A percentile compares a stretch with the other conserved stretches of the same genome.
These are phyloP conservation scores for Sarocladium strictum DNA, from an alignment of 2,329 filamentous ascomycete genomes.

Conservation along the genomic window DNA sequence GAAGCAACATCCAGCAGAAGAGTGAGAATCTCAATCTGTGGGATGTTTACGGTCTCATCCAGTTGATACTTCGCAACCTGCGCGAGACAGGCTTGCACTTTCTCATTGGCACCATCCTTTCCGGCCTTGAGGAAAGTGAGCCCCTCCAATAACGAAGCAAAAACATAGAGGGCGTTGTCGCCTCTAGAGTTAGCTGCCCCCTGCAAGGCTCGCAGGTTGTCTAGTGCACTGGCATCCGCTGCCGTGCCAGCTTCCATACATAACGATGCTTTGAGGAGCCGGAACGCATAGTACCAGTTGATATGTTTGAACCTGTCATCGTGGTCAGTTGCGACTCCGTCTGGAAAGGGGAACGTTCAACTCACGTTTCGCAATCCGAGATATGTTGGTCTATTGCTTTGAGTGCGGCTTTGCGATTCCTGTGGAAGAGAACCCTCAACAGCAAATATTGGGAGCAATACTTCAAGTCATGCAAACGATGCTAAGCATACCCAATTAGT, in stretches of 20 bases:
- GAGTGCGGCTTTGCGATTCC: constrained; percentile 65
- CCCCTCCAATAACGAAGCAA: constrained; percentile 63
- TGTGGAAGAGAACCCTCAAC: constrained; percentile 63
- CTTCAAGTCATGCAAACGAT: constrained; percentile 55
- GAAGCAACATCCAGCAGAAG: constrained; percentile 66
- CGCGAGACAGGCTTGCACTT: constrained; percentile 69
- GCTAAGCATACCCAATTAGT: constrained; percentile 25
- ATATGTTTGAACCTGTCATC: constrained; percentile 53
- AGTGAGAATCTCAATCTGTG: constrained; percentile 60
- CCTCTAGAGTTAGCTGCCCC: constrained; percentile 52
- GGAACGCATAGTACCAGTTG: constrained; percentile 72
- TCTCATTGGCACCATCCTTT: constrained; percentile 60
- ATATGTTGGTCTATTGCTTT: constrained; percentile 67
- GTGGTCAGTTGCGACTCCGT: constrained; percentile 12
- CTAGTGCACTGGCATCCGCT: constrained; percentile 57
- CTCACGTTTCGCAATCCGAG: constrained; percentile 59
- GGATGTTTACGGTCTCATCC: constrained; percentile 54
- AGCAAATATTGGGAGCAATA: constrained; percentile 73
- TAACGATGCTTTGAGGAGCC: constrained; percentile 66
- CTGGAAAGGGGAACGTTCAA: constrained; percentile 9
- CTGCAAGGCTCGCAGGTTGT: constrained; percentile 62
- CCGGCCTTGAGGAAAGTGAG: constrained; percentile 60
- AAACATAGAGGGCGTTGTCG: constrained; percentile 59
- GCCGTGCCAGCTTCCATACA: constrained; percentile 55
- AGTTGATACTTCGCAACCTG: constrained; percentile 66